Evolutionary conservation across 179 eudicot species (phyloP).

Genomic region (Actinidia arguta): DNA sequence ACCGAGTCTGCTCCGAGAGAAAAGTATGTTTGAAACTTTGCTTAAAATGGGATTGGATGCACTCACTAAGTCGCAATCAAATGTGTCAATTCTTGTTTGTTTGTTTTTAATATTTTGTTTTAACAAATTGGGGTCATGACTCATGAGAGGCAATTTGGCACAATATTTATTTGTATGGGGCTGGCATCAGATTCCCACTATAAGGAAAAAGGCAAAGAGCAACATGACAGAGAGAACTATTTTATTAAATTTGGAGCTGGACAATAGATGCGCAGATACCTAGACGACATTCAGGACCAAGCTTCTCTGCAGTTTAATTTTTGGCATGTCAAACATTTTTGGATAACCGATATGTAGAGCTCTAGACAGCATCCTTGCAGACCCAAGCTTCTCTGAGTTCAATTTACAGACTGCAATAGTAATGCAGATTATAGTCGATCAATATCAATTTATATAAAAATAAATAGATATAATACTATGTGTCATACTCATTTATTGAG

Average conservation of each 20-base stretch:
- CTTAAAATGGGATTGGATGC: neutral
- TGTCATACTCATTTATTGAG: no score
- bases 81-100: neutral
- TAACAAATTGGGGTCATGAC: neutral
- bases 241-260: neutral
- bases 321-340: no score
- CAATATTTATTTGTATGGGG: neutral
- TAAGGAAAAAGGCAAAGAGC: neutral
- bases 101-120: neutral
- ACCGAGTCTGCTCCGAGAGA: no score
- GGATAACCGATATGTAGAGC: no score
- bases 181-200: neutral
- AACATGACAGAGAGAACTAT: neutral
- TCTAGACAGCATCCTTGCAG: no score
- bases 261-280: slow-evolving; percentile 1
- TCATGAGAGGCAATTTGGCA: neutral
- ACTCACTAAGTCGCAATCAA: neutral
- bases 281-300: neutral
- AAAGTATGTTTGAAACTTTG: no score
- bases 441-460: no score
- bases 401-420: no score
- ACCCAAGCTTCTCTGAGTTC: no score
- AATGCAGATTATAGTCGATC: no score
- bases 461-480: no score
- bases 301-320: no score